These are phyloP conservation scores for Angomonas ambiguus DNA, from an alignment of 208 protist genomes.

Conservation along the genomic window DNA sequence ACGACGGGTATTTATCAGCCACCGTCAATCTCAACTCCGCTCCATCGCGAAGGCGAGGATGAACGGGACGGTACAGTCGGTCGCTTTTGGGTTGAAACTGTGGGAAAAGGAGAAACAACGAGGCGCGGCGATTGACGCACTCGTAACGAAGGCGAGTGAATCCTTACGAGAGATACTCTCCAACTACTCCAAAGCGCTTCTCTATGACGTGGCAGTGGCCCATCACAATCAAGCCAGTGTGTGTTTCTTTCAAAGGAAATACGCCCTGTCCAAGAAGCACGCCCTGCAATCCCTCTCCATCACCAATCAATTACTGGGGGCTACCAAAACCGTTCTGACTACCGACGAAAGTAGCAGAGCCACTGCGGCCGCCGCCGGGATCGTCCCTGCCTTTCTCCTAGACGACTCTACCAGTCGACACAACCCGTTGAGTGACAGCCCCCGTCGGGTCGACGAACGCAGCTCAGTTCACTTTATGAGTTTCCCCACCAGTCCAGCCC, in stretches of 20 bases:
- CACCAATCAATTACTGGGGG: neutral
- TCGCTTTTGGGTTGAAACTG: slow-evolving; percentile 1
- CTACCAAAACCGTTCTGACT: neutral
- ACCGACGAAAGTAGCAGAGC: neutral
- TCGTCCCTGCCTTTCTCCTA: neutral
- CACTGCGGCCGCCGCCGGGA: neutral
- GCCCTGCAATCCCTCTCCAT: slow-evolving; percentile 11
- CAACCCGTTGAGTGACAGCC: neutral
- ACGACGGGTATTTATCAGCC: slow-evolving; percentile 19
- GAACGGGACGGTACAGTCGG: neutral
- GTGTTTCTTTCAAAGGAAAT: slow-evolving; percentile 24
- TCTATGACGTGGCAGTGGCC: slow-evolving; percentile 39
- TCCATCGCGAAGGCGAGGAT: slow-evolving; percentile 15
- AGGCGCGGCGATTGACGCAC: slow-evolving; percentile 14
- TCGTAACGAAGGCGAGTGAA: slow-evolving; percentile 17
- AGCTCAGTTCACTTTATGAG: neutral
- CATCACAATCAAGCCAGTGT: slow-evolving; percentile 44
- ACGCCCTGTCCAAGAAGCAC: slow-evolving; percentile 16
- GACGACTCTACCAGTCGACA: neutral
- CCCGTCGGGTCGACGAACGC: neutral
- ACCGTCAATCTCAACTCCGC: slow-evolving; percentile 16
- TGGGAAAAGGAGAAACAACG: slow-evolving; percentile 4
- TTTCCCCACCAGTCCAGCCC: neutral
- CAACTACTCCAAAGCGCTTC: slow-evolving; percentile 23
- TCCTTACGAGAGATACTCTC: slow-evolving; percentile 23